Base-by-base conservation (phyloP, 2,329 filamentous ascomycete genomes). In the Stagonosporopsis cucurbitacearum region DNA sequence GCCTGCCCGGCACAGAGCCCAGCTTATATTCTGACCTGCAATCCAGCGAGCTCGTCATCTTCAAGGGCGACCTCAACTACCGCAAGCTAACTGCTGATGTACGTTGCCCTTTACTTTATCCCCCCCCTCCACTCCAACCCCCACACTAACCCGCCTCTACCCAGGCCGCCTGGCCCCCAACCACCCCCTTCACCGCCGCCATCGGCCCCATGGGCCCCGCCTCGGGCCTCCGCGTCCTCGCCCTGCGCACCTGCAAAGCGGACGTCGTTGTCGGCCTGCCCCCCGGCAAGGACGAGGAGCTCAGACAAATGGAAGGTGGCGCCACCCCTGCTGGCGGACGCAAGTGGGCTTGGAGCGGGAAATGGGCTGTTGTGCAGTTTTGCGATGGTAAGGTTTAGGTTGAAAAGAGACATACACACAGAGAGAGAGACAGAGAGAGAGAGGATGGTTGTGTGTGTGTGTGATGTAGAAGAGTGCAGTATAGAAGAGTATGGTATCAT, bases 1-100 rank as follows among this genome's bases (percentile, higher is more conserved):
- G 92, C 28, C 76, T 99, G 56, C 92, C 93, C 0, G 76, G 80
- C 13, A 81, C 86, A 22, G 90, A 87, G 1, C 84, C 86, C 2
- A 82, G 84, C 25, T 78, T 99, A 12, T 83, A 86, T 48, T 83
- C 90, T 6, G 94, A 98, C 70, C 78, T 99, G 52, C 88, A 92
- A 79, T 79, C 86, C 58, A 91, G 90, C 63, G 91, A 96, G 74
- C 81, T 99, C 17, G 91, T 96, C 12, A 87, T 99, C 52, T 98
- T 98, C 82, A 99, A 99, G 81, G 95, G 95, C 2, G 95, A 99
- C 73, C 75, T 99, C 65, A 99, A 99, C 79, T 99, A 98, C 77
- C 84, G 95, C 58, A 99, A 99, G 77, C 77, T 99, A 63, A 92
- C 89, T 26, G 90, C 86, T 44, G 95, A 99, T 81, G 92, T 94